Conservation (phyloP, 345 rosid genomes). For the Lumnitzera racemosa region DNA sequence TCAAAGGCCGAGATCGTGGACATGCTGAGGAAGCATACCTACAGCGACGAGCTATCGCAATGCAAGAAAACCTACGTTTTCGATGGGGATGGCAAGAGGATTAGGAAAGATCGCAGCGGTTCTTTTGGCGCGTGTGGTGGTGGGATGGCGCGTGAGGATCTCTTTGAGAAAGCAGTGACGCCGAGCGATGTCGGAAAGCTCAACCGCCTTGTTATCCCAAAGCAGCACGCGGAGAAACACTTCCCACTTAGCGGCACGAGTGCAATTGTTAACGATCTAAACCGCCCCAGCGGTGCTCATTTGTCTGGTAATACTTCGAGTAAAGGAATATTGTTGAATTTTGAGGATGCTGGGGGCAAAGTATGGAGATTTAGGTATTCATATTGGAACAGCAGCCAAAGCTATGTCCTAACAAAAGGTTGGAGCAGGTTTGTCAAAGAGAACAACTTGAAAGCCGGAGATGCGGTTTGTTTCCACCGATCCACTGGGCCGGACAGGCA, state of each 20-base stretch:
- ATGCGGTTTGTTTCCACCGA: conserved; percentile 68
- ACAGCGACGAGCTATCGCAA: conserved; percentile 40
- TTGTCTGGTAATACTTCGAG: conserved; percentile 3
- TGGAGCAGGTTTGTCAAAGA: conserved; percentile 98
- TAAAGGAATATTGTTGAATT: conserved; percentile 57
- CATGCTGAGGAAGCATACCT: conserved; percentile 57
- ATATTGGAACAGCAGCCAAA: conserved; percentile 96
- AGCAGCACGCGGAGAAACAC: conserved; percentile 86
- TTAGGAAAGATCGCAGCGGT: background rate
- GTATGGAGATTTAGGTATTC: conserved; percentile 94
- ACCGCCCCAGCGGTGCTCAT: too few relatives aligned
- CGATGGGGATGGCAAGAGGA: background rate
- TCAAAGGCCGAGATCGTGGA: conserved; percentile 58
- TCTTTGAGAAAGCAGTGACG: conserved; percentile 81
- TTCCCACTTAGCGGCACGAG: conserved; percentile 26
- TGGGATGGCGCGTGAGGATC: conserved; percentile 44
- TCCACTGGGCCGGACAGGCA: conserved; percentile 69
- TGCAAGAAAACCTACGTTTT: conserved; percentile 19
- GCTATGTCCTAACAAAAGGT: conserved; percentile 93
- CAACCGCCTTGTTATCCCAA: conserved; percentile 88
- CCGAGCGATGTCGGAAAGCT: conserved; percentile 96
- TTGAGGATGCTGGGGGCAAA: conserved; percentile 70
- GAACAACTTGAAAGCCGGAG: conserved; percentile 77
- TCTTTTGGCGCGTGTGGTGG: conserved; percentile 2
- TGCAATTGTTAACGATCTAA: background rate